Base-by-base conservation (phyloP, 2,329 filamentous ascomycete genomes). In the Sporothrix brunneoviolacea region DNA sequence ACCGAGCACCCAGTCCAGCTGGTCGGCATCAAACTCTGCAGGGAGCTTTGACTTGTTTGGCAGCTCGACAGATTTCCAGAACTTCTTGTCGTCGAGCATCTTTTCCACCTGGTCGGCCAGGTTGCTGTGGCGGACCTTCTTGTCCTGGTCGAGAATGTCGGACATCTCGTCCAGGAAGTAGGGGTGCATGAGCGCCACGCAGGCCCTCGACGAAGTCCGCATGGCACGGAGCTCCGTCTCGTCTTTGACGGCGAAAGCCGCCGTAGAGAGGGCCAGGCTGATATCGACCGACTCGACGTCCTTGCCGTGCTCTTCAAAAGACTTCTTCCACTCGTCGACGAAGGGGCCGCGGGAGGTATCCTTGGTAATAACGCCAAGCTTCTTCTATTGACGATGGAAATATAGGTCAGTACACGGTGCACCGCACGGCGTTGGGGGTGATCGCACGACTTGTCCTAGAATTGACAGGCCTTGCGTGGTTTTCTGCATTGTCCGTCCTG, bases 141-240 rank as follows among this genome's bases (percentile, higher is more conserved):
- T 96, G 68, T 97, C 94, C 59, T 91, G 86, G 63, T 98, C 93
- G 54, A 98, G 81, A 47, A 97, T 86, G 60, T 87, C 86, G 45
- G 91, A 95, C 91, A 98, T 97, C 66, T 96, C 91, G 64, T 98
- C 93, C 58, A 98, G 84, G 66, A 97, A 97, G 69, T 93, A 98
- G 53, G 91, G 89, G 45, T 89, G 89, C 84, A 97, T 94, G 54
- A 97, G 75, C 52, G 90, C 91, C 58, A 94, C 91, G 60, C 91
- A 96, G 41, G 93, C 91, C 64, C 93, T 87, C 50, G 93, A 93
- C 4, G 91, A 90, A 59, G 91, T 94, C 63, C 94, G 84, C 78
- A 98, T 96, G 10, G 88, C 85, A 58, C 91, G 88, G 58, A 98
- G 75, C 69, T 98, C 93, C 62, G 84, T 86, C 67, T 96, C 91